Evolutionary conservation across 2,329 filamentous ascomycete species (phyloP), one percentile per base, ranked within the genome.

Genomic region (Aspergillus fijiensis): DNA sequence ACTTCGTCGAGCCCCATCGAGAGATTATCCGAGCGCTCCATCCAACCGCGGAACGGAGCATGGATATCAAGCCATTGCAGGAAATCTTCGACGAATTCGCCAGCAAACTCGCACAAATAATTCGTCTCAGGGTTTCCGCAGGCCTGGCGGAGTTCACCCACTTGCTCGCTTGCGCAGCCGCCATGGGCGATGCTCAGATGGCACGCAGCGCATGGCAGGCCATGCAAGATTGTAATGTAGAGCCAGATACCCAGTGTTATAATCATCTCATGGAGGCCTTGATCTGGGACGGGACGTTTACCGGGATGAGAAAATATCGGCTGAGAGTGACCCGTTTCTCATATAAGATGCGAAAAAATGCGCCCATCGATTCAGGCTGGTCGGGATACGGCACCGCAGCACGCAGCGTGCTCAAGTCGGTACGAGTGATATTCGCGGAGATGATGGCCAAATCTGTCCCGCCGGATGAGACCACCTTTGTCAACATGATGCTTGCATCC

Each of bases 241-340:
- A 65, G 9, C 83, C 82, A 2, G 80, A 84, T 65, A 65, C 78
- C 2, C 73, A 75, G 58, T 85, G 83, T 67, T 87, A 83, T 67
- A 87, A 87, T 59, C 72, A 80, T 60, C 82, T 80, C 58, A 79
- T 87, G 73, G 79, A 79, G 19, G 77, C 80, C 1, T 73, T 77
- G 51, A 74, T 81, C 45, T 85, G 81, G 80, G 72, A 82, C 33
- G 70, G 72, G 35, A 67, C 71, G 4, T 75, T 78, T 33, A 71
- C 75, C 23, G 70, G 79, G n/a, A 58, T 65, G 55, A 70, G 79
- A 67, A 70, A 76, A 70, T 74, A 79, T 70, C 67, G 69, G 23
- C 45, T 78, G 35, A 72, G 77, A 29, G 70, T 78, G 7, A 71
- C 70, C 19, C 72, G 71, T 1, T 69, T 60, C 55, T 55, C 63